phyloP scores from a whole-genome alignment of 257 asterid species.

The Solanum habrochaites region DNA sequence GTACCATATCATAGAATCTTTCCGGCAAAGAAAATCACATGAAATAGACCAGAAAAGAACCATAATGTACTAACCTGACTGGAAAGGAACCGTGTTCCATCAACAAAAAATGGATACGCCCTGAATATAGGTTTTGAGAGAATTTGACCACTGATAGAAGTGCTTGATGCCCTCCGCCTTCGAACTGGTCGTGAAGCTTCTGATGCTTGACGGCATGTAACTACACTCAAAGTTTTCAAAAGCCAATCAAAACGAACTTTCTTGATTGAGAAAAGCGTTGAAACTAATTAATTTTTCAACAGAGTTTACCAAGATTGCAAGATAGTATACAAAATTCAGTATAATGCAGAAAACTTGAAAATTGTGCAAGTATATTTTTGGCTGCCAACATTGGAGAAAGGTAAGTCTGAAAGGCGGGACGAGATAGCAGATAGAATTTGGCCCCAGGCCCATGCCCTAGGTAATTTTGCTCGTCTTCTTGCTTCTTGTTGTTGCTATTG shows the following conservation, averaged over 20 bases:
- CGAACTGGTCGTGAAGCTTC: conserved; percentile 77
- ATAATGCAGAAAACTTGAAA: neutral
- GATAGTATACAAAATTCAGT: neutral
- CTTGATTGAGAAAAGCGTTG: neutral
- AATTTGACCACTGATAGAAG: conserved; percentile 41
- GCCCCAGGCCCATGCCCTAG: conserved; percentile 97
- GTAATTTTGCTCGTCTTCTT: conserved; percentile 64
- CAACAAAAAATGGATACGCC: conserved; percentile 91
- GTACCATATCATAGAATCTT: neutral
- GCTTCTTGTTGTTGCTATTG: conserved; percentile 20
- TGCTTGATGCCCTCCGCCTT: conserved; percentile 77
- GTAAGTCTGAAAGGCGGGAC: conserved; percentile 46
- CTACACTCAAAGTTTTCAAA: conserved; percentile 30
- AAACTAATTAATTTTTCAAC: too few species aligned
- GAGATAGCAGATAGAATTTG: conserved; percentile 64
- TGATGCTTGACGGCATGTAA: conserved; percentile 87
- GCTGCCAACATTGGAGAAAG: conserved; percentile 88
- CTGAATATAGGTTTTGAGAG: conserved; percentile 38
- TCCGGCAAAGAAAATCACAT: neutral
- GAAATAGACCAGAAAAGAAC: neutral
- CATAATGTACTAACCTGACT: conserved; percentile 50
- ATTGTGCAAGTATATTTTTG: neutral
- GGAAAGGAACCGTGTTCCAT: conserved; percentile 93
- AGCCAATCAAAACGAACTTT: neutral
- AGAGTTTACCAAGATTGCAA: neutral